Percentiles rank a stretch among this genome's conserved stretches.
Conservation (phyloP, 2,329 filamentous ascomycete genomes). For the Cyphellophora europaea region DNA sequence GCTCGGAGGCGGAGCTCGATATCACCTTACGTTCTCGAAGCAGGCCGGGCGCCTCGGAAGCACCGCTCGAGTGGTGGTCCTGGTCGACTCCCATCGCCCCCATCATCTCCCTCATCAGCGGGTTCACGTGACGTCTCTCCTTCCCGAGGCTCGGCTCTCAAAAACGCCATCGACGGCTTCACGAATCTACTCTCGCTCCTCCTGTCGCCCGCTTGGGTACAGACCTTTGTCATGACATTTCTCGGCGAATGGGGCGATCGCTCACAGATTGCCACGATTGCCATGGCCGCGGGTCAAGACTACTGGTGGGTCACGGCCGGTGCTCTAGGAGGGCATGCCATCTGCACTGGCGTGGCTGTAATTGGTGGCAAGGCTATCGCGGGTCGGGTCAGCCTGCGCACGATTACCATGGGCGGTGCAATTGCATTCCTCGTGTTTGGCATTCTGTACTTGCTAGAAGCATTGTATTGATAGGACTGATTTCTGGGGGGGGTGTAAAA, state of each 20-base stretch:
- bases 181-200: slow-evolving; percentile 81
- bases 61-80: slow-evolving; percentile 49
- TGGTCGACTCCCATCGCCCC: slow-evolving; percentile 68
- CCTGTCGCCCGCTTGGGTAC: slow-evolving; percentile 92
- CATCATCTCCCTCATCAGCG: slow-evolving; percentile 71
- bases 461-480: slow-evolving; percentile 49
- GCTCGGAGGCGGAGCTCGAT: slow-evolving; percentile 40
- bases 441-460: slow-evolving; percentile 81
- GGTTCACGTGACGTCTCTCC: slow-evolving; percentile 53
- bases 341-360: slow-evolving; percentile 86
- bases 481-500: neutral
- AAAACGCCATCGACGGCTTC: slow-evolving; percentile 50
- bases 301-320: slow-evolving; percentile 98
- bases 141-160: slow-evolving; percentile 34
- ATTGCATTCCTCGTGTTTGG: slow-evolving; percentile 85
- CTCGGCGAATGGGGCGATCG: slow-evolving; percentile 96
- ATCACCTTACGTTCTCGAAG: slow-evolving; percentile 69
- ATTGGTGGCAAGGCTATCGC: slow-evolving; percentile 88
- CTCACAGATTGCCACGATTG: slow-evolving; percentile 95
- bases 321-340: slow-evolving; percentile 73
- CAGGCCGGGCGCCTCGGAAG: slow-evolving; percentile 62
- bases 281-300: slow-evolving; percentile 96
- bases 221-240: slow-evolving; percentile 99
- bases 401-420: slow-evolving; percentile 88
- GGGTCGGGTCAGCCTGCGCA: slow-evolving; percentile 81